Evolutionary conservation across 2,329 filamentous ascomycete species (phyloP).

Genomic region (Fusarium chaquense): DNA sequence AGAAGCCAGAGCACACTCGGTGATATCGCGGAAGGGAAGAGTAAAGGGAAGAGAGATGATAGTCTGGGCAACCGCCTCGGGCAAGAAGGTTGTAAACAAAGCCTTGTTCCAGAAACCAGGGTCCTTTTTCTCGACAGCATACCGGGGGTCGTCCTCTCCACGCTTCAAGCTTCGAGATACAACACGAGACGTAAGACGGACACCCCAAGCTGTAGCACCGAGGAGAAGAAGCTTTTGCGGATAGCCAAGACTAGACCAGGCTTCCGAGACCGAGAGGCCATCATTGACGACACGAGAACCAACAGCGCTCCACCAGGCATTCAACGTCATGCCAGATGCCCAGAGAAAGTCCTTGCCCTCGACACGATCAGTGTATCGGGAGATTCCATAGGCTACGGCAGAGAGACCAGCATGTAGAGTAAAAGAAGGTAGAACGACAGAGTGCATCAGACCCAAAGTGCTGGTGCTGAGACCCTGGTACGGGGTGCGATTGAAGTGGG

Average conservation of each 20-base stretch:
- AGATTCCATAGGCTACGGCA: slow-evolving; percentile 8
- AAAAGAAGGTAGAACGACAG: slow-evolving; percentile 11
- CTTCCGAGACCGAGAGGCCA: background rate
- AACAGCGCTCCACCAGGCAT: slow-evolving; percentile 30
- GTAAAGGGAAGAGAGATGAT: slow-evolving; percentile 23
- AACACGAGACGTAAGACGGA: slow-evolving; percentile 1
- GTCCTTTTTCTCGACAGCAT: slow-evolving; percentile 1
- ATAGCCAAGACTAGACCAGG: slow-evolving; percentile 6
- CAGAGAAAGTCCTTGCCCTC: slow-evolving; percentile 25
- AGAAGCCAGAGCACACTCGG: slow-evolving; percentile 5
- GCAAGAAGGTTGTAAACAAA: slow-evolving; percentile 4
- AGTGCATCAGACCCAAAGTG: slow-evolving; percentile 14
- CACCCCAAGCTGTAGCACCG: slow-evolving; percentile 16
- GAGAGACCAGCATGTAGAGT: slow-evolving; percentile 15
- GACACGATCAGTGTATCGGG: slow-evolving; percentile 9
- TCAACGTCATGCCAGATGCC: slow-evolving; percentile 25
- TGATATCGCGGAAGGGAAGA: slow-evolving; percentile 11
- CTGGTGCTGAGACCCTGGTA: slow-evolving; percentile 17
- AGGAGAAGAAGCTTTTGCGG: slow-evolving; percentile 13
- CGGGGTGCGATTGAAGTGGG: slow-evolving; percentile 15
- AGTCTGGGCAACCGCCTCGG: slow-evolving; percentile 22
- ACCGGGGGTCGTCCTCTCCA: slow-evolving; percentile 14
- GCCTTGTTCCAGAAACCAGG: slow-evolving; percentile 16
- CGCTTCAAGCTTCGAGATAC: slow-evolving; percentile 18
- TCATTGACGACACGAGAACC: slow-evolving; percentile 8